A percentile compares a stretch with the other conserved stretches of the same genome.
These are phyloP conservation scores for Cladophialophora exuberans DNA, from an alignment of 2,329 filamentous ascomycete genomes.

Conservation along the genomic window DNA sequence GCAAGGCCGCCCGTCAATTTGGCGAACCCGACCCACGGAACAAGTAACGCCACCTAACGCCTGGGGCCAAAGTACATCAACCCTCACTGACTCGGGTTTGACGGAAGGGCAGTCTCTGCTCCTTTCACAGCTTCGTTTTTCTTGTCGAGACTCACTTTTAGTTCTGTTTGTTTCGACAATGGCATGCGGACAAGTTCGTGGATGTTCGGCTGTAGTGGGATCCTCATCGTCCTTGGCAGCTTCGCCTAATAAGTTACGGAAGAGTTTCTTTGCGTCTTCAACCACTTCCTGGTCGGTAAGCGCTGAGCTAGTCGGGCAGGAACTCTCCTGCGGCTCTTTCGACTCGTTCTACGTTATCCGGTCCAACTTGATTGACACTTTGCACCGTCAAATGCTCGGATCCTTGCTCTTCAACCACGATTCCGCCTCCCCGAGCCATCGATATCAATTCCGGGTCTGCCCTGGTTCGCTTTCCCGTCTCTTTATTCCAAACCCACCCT, in stretches of 20 bases:
- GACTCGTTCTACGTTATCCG: slow-evolving; percentile 19
- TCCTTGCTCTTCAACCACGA: slow-evolving; percentile 47
- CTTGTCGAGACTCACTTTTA: too few species aligned
- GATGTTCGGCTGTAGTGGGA: not conserved
- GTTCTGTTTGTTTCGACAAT: too few species aligned
- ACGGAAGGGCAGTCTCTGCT: too few species aligned
- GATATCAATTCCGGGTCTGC: slow-evolving; percentile 45
- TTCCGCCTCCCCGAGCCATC: slow-evolving; percentile 44
- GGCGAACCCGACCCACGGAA: too few species aligned
- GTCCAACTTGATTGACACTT: slow-evolving; percentile 11
- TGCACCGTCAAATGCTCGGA: slow-evolving; percentile 30
- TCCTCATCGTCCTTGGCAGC: not conserved
- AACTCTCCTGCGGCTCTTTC: slow-evolving; percentile 30
- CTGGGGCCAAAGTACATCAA: too few species aligned
- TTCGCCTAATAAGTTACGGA: not conserved
- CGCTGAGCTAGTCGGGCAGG: slow-evolving; percentile 17
- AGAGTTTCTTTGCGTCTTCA: not conserved
- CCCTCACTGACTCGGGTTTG: too few species aligned
- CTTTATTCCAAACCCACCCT: slow-evolving; percentile 78
- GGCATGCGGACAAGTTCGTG: not conserved
- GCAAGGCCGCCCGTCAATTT: not conserved
- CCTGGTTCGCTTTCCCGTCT: slow-evolving; percentile 60
- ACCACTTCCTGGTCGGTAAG: too few species aligned
- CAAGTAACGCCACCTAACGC: too few species aligned
- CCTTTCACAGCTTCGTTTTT: too few species aligned